A percentile compares a stretch with the other conserved stretches of the same genome.
Conservation (phyloP, 1,284 basidiomycete species). For the Cystobasidium sp. region DNA sequence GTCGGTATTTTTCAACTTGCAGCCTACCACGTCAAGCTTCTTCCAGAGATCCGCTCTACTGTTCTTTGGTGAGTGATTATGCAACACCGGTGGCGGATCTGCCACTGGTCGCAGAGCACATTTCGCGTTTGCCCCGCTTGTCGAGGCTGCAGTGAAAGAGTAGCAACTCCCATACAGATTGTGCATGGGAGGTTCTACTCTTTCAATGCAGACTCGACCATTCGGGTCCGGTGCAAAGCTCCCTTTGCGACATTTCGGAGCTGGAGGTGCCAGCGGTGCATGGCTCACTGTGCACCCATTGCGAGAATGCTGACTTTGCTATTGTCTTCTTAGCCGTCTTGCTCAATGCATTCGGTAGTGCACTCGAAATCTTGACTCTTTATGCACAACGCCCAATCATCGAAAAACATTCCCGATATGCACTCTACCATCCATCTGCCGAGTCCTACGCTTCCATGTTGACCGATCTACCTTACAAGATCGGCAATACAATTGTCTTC, state of each 20-base stretch:
- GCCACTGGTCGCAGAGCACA: constrained; percentile 73
- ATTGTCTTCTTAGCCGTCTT: constrained; percentile 60
- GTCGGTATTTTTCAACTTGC: constrained; percentile 62
- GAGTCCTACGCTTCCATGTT: constrained; percentile 60
- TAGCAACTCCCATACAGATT: too few relatives aligned
- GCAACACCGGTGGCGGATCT: constrained; percentile 64
- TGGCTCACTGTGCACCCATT: too few relatives aligned
- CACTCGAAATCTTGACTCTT: constrained; percentile 58
- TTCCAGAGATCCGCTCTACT: constrained; percentile 82
- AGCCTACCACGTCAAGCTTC: constrained; percentile 72
- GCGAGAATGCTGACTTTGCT: constrained; percentile 53
- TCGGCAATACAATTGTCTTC: constrained; percentile 63
- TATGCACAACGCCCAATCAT: constrained; percentile 61
- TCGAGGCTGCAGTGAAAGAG: too few relatives aligned
- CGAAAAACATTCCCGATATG: constrained; percentile 60
- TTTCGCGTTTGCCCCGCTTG: too few relatives aligned
- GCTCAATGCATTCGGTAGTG: constrained; percentile 59
- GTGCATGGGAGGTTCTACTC: too few relatives aligned
- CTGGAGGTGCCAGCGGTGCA: too few relatives aligned
- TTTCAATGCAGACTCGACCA: too few relatives aligned
- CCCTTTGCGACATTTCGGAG: too few relatives aligned
- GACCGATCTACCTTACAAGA: constrained; percentile 62
- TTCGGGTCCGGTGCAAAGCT: too few relatives aligned
- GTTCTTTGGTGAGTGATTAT: constrained; percentile 66
- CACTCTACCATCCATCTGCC: constrained; percentile 60